phyloP scores from a whole-genome alignment of 768 basidiomycete species.

The Russula earlei region DNA sequence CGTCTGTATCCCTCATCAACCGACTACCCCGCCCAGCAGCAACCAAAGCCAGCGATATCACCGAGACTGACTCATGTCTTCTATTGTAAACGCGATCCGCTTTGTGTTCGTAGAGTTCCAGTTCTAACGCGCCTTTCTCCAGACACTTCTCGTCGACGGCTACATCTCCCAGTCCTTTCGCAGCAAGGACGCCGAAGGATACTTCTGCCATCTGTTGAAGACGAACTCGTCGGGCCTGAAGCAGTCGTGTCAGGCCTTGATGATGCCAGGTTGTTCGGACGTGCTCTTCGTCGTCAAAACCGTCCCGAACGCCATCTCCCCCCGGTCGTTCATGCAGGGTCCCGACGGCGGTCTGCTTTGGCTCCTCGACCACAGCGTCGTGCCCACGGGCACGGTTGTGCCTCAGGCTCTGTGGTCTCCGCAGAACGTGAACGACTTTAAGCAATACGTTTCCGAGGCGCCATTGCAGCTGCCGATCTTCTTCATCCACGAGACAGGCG shows the following conservation, averaged over 20 bases:
- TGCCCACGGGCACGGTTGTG: conserved; percentile 2
- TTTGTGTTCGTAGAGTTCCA: too few species aligned
- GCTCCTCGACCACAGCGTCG: not conserved
- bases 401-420: conserved; percentile 10
- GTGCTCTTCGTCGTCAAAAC: not conserved
- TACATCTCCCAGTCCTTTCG: conserved; percentile 8
- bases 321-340: not conserved
- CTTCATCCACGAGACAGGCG: conserved; percentile 3
- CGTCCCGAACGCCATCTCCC: not conserved
- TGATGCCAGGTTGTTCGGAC: not conserved
- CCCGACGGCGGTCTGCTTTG: not conserved
- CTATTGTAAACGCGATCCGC: too few species aligned
- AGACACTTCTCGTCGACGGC: conserved; percentile 8
- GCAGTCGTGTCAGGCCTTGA: not conserved
- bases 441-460: conserved; percentile 3
- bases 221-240: not conserved
- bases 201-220: conserved; percentile 10
- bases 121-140: not conserved
- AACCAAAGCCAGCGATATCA: not conserved
- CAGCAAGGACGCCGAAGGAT: not conserved
- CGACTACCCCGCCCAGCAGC: too few species aligned
- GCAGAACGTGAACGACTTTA: not conserved
- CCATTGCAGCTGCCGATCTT: conserved; percentile 10
- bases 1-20: not conserved
- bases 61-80: too few species aligned